Evolutionary conservation across 2,329 filamentous ascomycete genomes (phyloP).

Genomic region (Chaetomiaceae sp.): DNA sequence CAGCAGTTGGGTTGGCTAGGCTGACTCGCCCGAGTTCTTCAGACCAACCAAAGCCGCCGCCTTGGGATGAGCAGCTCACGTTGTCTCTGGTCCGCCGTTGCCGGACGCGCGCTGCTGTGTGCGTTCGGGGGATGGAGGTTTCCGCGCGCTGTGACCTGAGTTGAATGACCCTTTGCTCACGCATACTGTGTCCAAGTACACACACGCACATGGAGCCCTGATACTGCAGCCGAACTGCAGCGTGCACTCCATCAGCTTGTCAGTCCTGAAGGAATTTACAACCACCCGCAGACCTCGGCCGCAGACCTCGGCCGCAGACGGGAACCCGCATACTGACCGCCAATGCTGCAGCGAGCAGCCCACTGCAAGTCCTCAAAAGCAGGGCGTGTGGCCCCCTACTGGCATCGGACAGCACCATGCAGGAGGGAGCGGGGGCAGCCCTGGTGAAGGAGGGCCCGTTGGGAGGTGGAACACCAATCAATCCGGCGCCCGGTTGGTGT

Average conservation of each 20-base stretch:
- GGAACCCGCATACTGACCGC: slow-evolving; percentile 18
- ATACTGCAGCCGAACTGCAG: too few relatives aligned
- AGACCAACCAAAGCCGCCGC: too few relatives aligned
- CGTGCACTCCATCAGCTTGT: too few relatives aligned
- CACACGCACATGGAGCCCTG: too few relatives aligned
- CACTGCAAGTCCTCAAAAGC: slow-evolving; percentile 14
- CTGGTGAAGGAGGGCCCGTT: neutral
- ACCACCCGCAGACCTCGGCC: neutral
- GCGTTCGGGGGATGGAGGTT: too few relatives aligned
- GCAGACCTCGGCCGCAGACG: slow-evolving; percentile 1
- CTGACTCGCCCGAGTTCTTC: neutral
- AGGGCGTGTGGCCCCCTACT: slow-evolving; percentile 17
- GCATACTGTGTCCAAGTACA: too few relatives aligned
- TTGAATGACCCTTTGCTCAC: too few relatives aligned
- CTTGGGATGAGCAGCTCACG: too few relatives aligned
- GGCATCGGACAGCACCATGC: slow-evolving; percentile 5
- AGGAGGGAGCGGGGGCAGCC: neutral
- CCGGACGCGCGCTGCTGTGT: too few relatives aligned
- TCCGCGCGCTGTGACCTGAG: too few relatives aligned
- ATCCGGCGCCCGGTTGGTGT: slow-evolving; percentile 19
- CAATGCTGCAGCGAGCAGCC: slow-evolving; percentile 14
- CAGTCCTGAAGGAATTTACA: too few relatives aligned
- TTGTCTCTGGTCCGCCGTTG: too few relatives aligned
- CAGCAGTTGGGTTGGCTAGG: neutral
- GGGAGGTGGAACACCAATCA: slow-evolving; percentile 15